Evolutionary conservation across 1,284 basidiomycete genomes (phyloP).

Genomic region (Cryptococcus sp.): DNA sequence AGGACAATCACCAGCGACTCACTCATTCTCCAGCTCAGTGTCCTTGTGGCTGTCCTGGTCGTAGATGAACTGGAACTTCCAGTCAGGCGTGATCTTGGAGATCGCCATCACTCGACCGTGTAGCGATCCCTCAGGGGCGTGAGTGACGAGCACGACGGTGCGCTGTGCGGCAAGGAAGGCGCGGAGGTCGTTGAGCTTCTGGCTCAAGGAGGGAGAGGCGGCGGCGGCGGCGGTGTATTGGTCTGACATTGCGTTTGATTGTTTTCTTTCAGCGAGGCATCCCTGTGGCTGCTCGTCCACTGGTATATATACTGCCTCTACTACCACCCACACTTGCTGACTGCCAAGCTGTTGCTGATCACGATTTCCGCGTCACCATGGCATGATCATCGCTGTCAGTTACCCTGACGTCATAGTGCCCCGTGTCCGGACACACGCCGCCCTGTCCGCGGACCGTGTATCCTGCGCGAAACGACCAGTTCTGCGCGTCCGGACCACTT

Average conservation of each 20-base stretch:
- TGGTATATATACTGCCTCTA: too few relatives aligned
- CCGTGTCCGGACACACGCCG: not conserved
- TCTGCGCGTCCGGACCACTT: not conserved
- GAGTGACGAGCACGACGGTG: slow-evolving; percentile 77
- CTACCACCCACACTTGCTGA: too few relatives aligned
- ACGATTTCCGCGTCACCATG: too few relatives aligned
- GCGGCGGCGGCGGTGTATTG: slow-evolving; percentile 26
- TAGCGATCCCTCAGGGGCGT: slow-evolving; percentile 66
- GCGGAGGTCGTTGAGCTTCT: slow-evolving; percentile 28
- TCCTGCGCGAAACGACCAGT: not conserved
- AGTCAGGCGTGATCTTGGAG: slow-evolving; percentile 43
- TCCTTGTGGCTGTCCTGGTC: slow-evolving; percentile 74
- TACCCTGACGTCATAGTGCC: too few relatives aligned
- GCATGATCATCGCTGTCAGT: too few relatives aligned
- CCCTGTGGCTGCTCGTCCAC: too few relatives aligned
- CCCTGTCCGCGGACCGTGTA: not conserved
- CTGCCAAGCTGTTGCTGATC: too few relatives aligned
- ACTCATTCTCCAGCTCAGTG: slow-evolving; percentile 70
- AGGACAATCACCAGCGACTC: slow-evolving; percentile 10
- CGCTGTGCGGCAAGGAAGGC: slow-evolving; percentile 59
- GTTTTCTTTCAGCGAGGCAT: too few relatives aligned
- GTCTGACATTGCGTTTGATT: slow-evolving; percentile 28
- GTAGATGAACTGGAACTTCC: slow-evolving; percentile 60
- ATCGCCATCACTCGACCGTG: slow-evolving; percentile 85
- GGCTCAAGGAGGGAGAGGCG: slow-evolving; percentile 23